phyloP scores from a whole-genome alignment of 768 basidiomycete genomes.

The Tulasnella calospora region DNA sequence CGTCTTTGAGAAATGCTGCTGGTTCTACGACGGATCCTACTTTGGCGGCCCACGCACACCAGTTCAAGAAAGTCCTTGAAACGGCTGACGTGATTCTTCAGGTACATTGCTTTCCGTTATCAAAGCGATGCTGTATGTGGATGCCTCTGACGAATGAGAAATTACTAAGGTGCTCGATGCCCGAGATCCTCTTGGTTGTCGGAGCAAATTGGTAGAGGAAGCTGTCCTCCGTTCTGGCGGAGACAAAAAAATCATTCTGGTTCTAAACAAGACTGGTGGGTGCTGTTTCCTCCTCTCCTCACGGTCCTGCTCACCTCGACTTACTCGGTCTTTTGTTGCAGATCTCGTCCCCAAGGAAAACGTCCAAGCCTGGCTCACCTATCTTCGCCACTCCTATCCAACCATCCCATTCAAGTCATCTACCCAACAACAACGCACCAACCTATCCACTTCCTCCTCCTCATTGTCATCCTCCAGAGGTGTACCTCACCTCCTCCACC shows the following conservation, averaged over 20 bases:
- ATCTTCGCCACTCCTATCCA: conserved; percentile 88
- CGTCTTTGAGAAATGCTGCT: neutral
- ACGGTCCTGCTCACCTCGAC: neutral
- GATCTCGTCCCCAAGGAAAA: conserved; percentile 87
- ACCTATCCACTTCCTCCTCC: conserved; percentile 58
- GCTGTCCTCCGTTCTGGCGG: conserved; percentile 78
- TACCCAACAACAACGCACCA: conserved; percentile 69
- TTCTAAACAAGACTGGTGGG: conserved; percentile 95
- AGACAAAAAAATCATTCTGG: conserved; percentile 88
- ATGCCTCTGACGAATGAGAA: neutral
- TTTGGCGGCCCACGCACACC: conserved; percentile 34
- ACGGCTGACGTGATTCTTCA: conserved; percentile 84
- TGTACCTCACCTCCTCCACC: conserved; percentile 68
- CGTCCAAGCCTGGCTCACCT: conserved; percentile 82
- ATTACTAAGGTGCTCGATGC: conserved; percentile 66
- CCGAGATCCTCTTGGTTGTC: conserved; percentile 88
- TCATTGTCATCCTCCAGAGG: conserved; percentile 29
- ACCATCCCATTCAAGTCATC: conserved; percentile 87
- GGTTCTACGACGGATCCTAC: conserved; percentile 35
- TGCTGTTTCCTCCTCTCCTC: conserved; percentile 25
- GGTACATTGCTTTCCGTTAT: conserved; percentile 31
- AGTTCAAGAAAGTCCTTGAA: conserved; percentile 70
- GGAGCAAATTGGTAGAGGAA: conserved; percentile 89
- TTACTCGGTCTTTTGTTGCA: conserved; percentile 35
- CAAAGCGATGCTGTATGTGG: neutral